A percentile compares a stretch with the other conserved stretches of the same genome.
phyloP scores from a whole-genome alignment of 345 rosid genomes.

The Cardamine resedifolia region DNA sequence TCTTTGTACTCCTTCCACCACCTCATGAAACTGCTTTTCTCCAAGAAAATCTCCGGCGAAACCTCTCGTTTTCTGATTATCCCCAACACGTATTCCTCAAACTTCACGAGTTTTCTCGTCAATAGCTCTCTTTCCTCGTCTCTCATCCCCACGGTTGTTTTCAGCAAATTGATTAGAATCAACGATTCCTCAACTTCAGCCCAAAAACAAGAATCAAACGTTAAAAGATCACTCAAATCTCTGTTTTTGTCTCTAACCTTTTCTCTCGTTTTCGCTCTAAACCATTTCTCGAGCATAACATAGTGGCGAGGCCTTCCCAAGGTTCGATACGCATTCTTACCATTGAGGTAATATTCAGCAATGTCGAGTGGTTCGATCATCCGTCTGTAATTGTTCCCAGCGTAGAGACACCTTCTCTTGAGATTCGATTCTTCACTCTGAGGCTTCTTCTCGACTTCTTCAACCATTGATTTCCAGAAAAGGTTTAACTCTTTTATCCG shows the following conservation, averaged over 20 bases:
- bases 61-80: slow-evolving; percentile 45
- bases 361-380: slow-evolving; percentile 81
- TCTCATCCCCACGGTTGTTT: background rate
- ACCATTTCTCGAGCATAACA: slow-evolving; percentile 55
- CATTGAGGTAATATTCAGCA: slow-evolving; percentile 53
- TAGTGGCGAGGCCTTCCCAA: slow-evolving; percentile 53
- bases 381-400: slow-evolving; percentile 58
- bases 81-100: slow-evolving; percentile 48
- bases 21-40: slow-evolving; percentile 58
- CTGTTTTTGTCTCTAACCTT: background rate
- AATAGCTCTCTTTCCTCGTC: background rate
- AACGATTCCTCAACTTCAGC: slow-evolving; percentile 71
- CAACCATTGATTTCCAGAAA: too few relatives aligned
- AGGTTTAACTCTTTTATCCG: too few relatives aligned
- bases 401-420: slow-evolving; percentile 41
- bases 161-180: slow-evolving; percentile 24
- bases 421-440: slow-evolving; percentile 40
- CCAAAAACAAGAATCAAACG: slow-evolving; percentile 84
- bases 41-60: slow-evolving; percentile 68
- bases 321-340: slow-evolving; percentile 33
- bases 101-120: slow-evolving; percentile 17
- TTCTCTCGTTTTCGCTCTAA: background rate
- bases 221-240: slow-evolving; percentile 38
- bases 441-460: slow-evolving; percentile 45
- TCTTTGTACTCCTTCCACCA: slow-evolving; percentile 62